Percentiles rank a stretch among this genome's conserved stretches.
These are phyloP conservation scores for Saitozyma sp. DNA, from an alignment of 768 basidiomycete genomes.

Conservation along the genomic window DNA sequence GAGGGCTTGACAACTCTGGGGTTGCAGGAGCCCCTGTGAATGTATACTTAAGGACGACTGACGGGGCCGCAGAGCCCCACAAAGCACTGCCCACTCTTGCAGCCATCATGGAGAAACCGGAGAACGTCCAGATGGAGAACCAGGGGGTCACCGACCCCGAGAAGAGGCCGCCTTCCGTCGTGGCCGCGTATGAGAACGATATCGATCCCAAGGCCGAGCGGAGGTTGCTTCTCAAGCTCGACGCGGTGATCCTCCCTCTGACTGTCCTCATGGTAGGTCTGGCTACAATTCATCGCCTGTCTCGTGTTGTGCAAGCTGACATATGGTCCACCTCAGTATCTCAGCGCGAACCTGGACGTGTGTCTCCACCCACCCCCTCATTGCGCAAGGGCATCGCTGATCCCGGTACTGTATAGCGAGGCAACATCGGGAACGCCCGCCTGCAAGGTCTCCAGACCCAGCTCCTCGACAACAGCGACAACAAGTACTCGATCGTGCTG, in stretches of 20 bases:
- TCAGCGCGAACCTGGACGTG: slow-evolving; percentile 60
- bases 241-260: slow-evolving; percentile 1
- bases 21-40: too few species aligned
- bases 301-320: too few species aligned
- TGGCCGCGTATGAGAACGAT: background rate
- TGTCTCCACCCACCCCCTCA: background rate
- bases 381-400: background rate
- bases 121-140: too few species aligned
- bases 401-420: slow-evolving; percentile 52
- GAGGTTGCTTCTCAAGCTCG: slow-evolving; percentile 4
- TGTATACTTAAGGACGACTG: too few species aligned
- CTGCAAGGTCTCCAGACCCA: slow-evolving; percentile 71
- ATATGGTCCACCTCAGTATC: slow-evolving; percentile 6
- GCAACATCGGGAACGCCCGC: slow-evolving; percentile 74
- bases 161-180: too few species aligned
- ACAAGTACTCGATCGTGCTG: slow-evolving; percentile 14
- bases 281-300: too few species aligned
- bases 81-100: too few species aligned
- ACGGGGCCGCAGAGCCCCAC: too few species aligned
- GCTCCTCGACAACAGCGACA: slow-evolving; percentile 67
- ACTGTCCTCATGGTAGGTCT: background rate
- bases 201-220: slow-evolving; percentile 1
- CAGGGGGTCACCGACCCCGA: too few species aligned
- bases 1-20: too few species aligned
- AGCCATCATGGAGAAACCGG: too few species aligned